Evolutionary conservation across 148 eudicot genomes (phyloP).

Genomic region (Spergularia marina): DNA sequence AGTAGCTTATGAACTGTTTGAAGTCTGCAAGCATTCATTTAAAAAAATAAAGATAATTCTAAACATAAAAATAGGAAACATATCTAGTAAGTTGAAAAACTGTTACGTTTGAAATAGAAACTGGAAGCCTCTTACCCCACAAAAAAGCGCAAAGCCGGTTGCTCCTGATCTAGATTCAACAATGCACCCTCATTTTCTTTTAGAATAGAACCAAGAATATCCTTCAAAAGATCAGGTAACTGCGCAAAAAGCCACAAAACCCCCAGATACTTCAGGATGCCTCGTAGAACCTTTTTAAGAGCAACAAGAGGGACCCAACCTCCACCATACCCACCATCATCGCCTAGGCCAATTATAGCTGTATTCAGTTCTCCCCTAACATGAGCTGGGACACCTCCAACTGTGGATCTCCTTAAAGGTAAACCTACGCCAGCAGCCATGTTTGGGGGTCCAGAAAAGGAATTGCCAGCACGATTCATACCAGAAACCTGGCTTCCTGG

Average conservation of each 20-base stretch:
- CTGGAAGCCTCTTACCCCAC: slow-evolving; percentile 69
- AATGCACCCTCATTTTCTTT: slow-evolving; percentile 96
- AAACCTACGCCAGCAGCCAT: slow-evolving; percentile 47
- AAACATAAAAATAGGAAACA: no score
- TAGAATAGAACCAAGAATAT: slow-evolving; percentile 85
- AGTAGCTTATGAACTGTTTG: slow-evolving; percentile 5
- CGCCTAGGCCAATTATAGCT: slow-evolving; percentile 97
- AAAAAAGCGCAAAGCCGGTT: slow-evolving; percentile 97
- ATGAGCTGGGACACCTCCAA: slow-evolving; percentile 89
- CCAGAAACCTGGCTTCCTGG: slow-evolving; percentile 55
- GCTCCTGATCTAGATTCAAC: slow-evolving; percentile 96
- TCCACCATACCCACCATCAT: slow-evolving; percentile 99
- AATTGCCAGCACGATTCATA: slow-evolving; percentile 58
- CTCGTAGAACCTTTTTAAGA: slow-evolving; percentile 94
- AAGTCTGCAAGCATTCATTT: background rate
- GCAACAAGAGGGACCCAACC: slow-evolving; percentile 99
- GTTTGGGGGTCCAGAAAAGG: slow-evolving; percentile 54
- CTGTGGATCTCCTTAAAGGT: slow-evolving; percentile 70
- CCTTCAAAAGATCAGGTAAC: slow-evolving; percentile 90
- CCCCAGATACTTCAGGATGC: slow-evolving; percentile 92
- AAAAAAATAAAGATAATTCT: background rate
- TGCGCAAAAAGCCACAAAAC: slow-evolving; percentile 99
- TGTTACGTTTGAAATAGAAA: slow-evolving; percentile 4
- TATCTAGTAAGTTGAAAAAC: background rate
- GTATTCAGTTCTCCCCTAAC: slow-evolving; percentile 96